These are phyloP conservation scores for Capronia coronata DNA, from an alignment of 2,329 filamentous ascomycete genomes.

Conservation along the genomic window DNA sequence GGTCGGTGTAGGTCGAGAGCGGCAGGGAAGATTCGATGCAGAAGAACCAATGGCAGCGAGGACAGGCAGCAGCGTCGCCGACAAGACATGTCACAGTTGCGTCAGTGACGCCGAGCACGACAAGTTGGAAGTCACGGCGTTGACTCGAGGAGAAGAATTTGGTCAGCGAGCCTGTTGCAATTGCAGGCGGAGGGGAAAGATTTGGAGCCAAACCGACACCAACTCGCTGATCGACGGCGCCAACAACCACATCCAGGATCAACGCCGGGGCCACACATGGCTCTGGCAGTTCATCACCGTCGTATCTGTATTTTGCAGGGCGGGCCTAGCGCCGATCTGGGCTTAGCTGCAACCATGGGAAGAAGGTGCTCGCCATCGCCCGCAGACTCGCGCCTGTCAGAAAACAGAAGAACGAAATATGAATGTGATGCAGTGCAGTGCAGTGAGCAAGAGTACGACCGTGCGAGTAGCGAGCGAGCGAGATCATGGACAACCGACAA, in stretches of 20 bases:
- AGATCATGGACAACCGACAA: too few species aligned
- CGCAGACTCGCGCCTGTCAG: slow-evolving; percentile 8
- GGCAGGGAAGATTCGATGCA: neutral
- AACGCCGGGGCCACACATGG: slow-evolving; percentile 23
- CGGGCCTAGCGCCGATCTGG: slow-evolving; percentile 14
- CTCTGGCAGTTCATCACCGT: slow-evolving; percentile 16
- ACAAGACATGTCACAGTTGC: slow-evolving; percentile 5
- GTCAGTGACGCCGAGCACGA: slow-evolving; percentile 6
- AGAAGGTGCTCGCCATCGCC: slow-evolving; percentile 12
- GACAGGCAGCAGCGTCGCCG: neutral
- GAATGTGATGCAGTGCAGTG: neutral
- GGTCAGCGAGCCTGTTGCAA: neutral
- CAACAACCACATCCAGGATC: slow-evolving; percentile 18
- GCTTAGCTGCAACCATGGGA: slow-evolving; percentile 6
- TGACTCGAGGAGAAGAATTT: neutral
- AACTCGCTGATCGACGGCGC: slow-evolving; percentile 16
- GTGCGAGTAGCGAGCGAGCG: neutral
- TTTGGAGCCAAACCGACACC: neutral
- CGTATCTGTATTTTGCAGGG: slow-evolving; percentile 16
- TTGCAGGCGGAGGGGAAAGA: too few species aligned
- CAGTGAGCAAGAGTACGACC: neutral
- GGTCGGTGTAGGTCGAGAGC: slow-evolving; percentile 11
- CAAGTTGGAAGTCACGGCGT: neutral
- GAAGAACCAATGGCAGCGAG: neutral
- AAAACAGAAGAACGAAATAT: neutral